Conservation (phyloP, 768 basidiomycete genomes). For the Epithele typhae region DNA sequence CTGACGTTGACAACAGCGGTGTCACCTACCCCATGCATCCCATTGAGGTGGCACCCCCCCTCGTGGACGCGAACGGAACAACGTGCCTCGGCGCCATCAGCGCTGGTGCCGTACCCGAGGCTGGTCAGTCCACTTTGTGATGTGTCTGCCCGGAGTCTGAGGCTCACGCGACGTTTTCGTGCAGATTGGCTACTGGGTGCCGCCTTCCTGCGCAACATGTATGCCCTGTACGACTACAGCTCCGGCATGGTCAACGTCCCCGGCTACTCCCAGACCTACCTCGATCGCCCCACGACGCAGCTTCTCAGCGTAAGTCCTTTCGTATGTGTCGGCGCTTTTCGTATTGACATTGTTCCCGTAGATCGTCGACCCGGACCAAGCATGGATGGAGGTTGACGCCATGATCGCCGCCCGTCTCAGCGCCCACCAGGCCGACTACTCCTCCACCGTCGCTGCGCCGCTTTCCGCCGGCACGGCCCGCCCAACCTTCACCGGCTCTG, state of each 20-base stretch:
- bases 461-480: background rate
- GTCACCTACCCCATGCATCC: constrained; percentile 13
- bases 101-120: no score
- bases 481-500: background rate
- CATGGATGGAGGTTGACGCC: constrained; percentile 3
- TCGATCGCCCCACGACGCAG: constrained; percentile 7
- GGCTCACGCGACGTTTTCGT: no score
- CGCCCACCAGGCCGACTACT: background rate
- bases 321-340: no score
- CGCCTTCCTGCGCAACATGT: constrained; percentile 19
- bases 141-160: background rate
- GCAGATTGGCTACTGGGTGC: constrained; percentile 15
- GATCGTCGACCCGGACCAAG: constrained; percentile 1
- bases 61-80: no score
- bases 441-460: background rate
- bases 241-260: no score
- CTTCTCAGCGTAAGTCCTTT: constrained; percentile 13
- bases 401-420: background rate
- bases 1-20: no score
- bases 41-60: background rate
- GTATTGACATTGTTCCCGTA: background rate
- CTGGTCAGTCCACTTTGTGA: no score
- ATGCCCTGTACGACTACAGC: constrained; percentile 18
- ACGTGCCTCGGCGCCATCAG: no score
- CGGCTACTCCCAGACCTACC: background rate